Base-by-base conservation (phyloP, 1,139 yeast species). In the Sugiyamaella sp. region DNA sequence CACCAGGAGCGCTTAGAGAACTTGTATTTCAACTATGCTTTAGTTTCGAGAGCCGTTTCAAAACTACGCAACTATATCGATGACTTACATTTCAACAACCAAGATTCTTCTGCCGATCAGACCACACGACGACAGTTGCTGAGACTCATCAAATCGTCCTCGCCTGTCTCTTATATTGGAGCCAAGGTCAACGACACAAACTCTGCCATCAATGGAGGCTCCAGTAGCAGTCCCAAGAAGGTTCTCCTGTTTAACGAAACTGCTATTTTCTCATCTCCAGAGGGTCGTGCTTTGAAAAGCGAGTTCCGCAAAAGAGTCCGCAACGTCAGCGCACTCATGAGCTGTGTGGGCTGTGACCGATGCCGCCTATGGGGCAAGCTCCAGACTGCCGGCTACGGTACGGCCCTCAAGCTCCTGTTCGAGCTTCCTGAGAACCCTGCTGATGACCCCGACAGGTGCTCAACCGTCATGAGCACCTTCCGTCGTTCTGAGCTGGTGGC, bases 351-450 rank as follows among this genome's bases (percentile, higher is more conserved):
- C 37, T 93, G 99, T 74, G 99, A 93, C 70, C 80, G 98, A 68
- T 93, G 99, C 71, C 81, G 98, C 66, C 77, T 95, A 73, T 93
- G 99, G 99, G 99, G 99, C 16, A 93, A 95, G 71, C 80, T 93
- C 24, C 99, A 93, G 74, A 89, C 96, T 1, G 89, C 95, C 19
- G 99, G 99, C 22, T 93, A 93, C 69, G 99, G 98, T 21, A 93
- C 99, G 17, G 96, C 97, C 1, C 79, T 95, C 66, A 93, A 93
- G 71, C 80, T 91, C 22, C 74, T 93, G 57, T 89, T 93, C 67
- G 99, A 93, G 69, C 80, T 86, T 56, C 84, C 82, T 33, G 77
- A 74, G 65, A 66, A 68, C 47, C 74, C 75, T 27, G 74, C 71
- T 44, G 72, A 76, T 39, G 74, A 75, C 55, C 74, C 75, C 51